These are phyloP conservation scores for Nigrospora sphaerica DNA, from an alignment of 2,329 filamentous ascomycete genomes.

Conservation along the genomic window DNA sequence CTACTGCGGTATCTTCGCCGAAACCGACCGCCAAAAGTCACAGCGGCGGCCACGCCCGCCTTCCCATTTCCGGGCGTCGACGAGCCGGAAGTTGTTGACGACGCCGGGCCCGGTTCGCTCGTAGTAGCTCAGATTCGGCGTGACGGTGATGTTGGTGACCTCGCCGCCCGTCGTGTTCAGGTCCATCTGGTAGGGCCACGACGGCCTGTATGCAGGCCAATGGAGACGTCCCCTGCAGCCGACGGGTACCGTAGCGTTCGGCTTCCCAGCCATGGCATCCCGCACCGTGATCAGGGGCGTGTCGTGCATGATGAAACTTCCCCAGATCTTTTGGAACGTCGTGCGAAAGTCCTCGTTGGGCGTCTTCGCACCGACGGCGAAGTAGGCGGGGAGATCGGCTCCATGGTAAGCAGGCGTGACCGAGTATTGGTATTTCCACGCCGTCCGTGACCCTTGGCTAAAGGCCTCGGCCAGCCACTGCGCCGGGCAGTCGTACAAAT, in stretches of 20 bases:
- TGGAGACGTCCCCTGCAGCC: slow-evolving; percentile 13
- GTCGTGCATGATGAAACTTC: slow-evolving; percentile 32
- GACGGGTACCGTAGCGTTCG: slow-evolving; percentile 20
- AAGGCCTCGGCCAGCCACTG: slow-evolving; percentile 43
- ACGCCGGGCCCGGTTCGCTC: slow-evolving; percentile 14
- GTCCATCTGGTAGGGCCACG: slow-evolving; percentile 30
- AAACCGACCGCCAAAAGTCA: slow-evolving; percentile 16
- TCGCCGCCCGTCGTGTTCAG: slow-evolving; percentile 34
- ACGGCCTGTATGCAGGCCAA: slow-evolving; percentile 24
- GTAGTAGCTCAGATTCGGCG: slow-evolving; percentile 15
- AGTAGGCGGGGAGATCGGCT: too few relatives aligned
- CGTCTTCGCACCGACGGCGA: too few relatives aligned
- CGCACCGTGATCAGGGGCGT: slow-evolving; percentile 28
- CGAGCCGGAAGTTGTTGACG: slow-evolving; percentile 15
- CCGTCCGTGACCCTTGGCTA: slow-evolving; percentile 15
- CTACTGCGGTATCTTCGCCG: slow-evolving; percentile 14
- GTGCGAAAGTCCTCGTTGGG: too few relatives aligned
- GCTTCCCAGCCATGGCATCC: slow-evolving; percentile 20
- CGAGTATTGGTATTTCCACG: slow-evolving; percentile 21
- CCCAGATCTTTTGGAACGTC: slow-evolving; percentile 32
- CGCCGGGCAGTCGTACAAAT: slow-evolving; percentile 40
- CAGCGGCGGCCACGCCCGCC: slow-evolving; percentile 16
- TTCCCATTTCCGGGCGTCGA: slow-evolving; percentile 15
- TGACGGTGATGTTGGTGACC: slow-evolving; percentile 10
- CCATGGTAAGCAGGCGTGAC: too few relatives aligned